Evolutionary conservation across 805 yeast genomes (phyloP), one percentile per base, ranked within the genome.

Genomic region (Lipomyces mesembrius): DNA sequence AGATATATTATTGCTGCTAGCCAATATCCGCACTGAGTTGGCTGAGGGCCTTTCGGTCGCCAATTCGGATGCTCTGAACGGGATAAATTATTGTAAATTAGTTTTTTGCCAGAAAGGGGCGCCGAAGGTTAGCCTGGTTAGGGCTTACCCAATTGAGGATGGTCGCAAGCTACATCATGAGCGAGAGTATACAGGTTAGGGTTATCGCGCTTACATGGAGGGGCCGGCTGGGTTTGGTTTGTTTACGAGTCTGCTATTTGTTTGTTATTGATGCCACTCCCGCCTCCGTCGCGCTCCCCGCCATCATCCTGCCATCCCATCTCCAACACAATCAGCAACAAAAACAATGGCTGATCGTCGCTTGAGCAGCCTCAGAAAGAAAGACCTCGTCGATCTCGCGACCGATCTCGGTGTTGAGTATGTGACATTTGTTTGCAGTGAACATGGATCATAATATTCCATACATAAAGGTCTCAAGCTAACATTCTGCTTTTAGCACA

Each of bases 301-400:
- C 55, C 32, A 52, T 52, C 32, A 29, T 43, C 34, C 14, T 29
- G 34, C 55, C 55, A 17, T 49, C 53, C 34, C 53, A 22, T 11
- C 7, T 22, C 34, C 55, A 25, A 29, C 6, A 17, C 8, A n/a
- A 11, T 52, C 32, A 29, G 9, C 55, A 52, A 34, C 43, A 14
- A 12, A 12, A 61, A 34, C 27, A 52, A 65, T 65, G 68, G 27
- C 61, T 22, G 53, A 34, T n/a, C 61, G 43, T 35, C 67, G 68
- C n/a, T 74, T 81, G 67, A 74, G 76, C 64, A 72, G 73, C 59
- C 68, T 80, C 75, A 79, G 76, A 63, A 82, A 82, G 74, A 73
- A 75, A 39, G 77, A 77, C 27, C 77, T 82, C 60, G 76, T 77
- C 63, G 75, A 75, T 22, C 71, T 82, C 59, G 82, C 83, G 25